These are phyloP conservation scores for Calonectria honghensis DNA, from an alignment of 2,329 filamentous ascomycete genomes.

Conservation along the genomic window DNA sequence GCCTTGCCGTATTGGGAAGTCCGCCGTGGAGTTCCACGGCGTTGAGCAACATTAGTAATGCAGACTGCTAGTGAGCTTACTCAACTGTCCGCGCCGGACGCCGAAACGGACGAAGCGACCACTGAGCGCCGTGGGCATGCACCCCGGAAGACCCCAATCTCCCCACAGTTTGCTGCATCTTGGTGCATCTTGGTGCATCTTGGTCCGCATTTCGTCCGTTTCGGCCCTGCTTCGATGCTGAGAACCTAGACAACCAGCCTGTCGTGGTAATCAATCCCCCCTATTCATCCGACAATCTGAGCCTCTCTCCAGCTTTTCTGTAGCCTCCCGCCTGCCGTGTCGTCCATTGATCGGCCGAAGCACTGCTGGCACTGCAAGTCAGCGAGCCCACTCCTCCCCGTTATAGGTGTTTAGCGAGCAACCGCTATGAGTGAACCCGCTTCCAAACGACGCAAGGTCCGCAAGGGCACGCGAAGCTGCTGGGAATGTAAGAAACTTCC, in stretches of 20 bases:
- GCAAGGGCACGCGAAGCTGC: slow-evolving; percentile 75
- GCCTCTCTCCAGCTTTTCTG: background rate
- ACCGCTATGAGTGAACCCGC: slow-evolving; percentile 45
- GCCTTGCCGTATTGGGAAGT: slow-evolving; percentile 3
- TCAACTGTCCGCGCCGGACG: slow-evolving; percentile 43
- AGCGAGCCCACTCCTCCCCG: background rate
- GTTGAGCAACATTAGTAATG: slow-evolving; percentile 41
- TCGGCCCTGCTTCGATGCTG: background rate
- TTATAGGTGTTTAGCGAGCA: background rate
- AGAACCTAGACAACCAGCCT: slow-evolving; percentile 17
- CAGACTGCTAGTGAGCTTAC: slow-evolving; percentile 15
- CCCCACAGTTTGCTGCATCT: background rate
- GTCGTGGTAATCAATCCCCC: background rate
- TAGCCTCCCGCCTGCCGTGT: background rate
- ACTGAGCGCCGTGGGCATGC: background rate
- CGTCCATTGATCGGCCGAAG: slow-evolving; percentile 51
- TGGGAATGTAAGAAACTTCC: slow-evolving; percentile 72
- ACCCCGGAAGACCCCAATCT: background rate
- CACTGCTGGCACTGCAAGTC: background rate
- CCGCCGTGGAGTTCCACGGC: slow-evolving; percentile 44
- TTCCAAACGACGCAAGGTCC: slow-evolving; percentile 62
- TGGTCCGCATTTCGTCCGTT: slow-evolving; percentile 48
- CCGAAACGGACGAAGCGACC: slow-evolving; percentile 44
- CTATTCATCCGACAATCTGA: slow-evolving; percentile 25
- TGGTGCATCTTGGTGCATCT: slow-evolving; percentile 29